A percentile compares a stretch with the other conserved stretches of the same genome.
Evolutionary conservation across 345 rosid genomes (phyloP).

Genomic region (Eucalyptus regnans): DNA sequence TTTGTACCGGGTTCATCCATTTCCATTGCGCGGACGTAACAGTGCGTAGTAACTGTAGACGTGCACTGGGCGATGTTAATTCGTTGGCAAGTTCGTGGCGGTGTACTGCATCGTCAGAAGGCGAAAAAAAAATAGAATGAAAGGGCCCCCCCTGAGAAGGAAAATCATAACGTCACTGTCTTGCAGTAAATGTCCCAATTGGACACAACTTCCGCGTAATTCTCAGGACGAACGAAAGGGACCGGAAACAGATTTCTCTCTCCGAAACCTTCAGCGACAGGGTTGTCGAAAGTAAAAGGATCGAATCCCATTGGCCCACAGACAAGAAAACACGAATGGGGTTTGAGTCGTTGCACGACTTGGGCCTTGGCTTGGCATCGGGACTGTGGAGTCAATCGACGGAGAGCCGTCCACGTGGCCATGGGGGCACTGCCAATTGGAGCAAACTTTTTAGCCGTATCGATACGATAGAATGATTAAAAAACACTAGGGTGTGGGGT

Average conservation of each 20-base stretch:
- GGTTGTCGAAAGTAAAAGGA: neutral
- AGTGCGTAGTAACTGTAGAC: neutral
- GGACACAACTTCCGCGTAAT: neutral
- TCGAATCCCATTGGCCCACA: neutral
- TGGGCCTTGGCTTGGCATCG: neutral
- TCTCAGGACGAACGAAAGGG: neutral
- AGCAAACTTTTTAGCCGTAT: neutral
- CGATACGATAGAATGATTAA: neutral
- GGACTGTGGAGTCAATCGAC: neutral
- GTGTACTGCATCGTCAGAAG: neutral
- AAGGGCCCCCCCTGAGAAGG: neutral
- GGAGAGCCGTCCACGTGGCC: neutral
- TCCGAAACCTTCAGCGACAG: neutral
- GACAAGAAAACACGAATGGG: neutral
- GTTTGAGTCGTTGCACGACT: neutral
- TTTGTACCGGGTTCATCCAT: neutral
- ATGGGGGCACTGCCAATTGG: neutral
- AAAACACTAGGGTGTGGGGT: neutral
- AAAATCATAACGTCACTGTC: neutral
- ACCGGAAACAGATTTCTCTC: neutral
- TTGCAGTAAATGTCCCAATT: neutral
- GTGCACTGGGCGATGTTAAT: neutral
- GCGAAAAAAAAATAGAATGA: neutral
- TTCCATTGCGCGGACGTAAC: neutral
- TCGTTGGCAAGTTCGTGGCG: neutral